These are phyloP conservation scores for Endothia cerciana DNA, from an alignment of 2,329 filamentous ascomycete genomes.

Conservation along the genomic window DNA sequence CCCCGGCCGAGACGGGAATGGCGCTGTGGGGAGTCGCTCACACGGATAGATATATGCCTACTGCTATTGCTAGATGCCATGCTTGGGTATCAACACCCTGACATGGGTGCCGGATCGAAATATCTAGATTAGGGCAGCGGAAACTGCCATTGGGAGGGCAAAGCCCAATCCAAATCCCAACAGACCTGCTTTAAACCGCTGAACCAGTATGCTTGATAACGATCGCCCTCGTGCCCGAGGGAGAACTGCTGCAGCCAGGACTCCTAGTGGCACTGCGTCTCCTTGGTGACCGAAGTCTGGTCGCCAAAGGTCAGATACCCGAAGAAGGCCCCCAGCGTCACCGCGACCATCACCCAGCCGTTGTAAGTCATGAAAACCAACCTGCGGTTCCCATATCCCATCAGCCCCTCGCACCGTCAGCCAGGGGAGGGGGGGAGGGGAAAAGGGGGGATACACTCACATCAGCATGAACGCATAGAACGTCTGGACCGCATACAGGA, in stretches of 20 bases:
- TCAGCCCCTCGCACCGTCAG: not conserved
- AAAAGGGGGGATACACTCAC: constrained; percentile 62
- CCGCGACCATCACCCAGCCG: constrained; percentile 93
- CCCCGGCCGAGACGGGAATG: not conserved
- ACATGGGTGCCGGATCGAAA: not conserved
- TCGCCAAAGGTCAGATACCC: constrained; percentile 85
- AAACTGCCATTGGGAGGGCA: not conserved
- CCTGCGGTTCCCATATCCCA: constrained; percentile 54
- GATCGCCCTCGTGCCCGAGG: not conserved
- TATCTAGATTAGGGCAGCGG: not conserved
- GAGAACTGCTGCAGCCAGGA: not conserved
- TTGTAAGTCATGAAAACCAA: constrained; percentile 99
- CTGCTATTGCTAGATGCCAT: constrained; percentile 13
- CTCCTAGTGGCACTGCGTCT: constrained; percentile 83
- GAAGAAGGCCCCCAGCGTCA: constrained; percentile 84
- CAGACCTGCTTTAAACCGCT: not conserved
- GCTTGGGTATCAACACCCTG: constrained; percentile 13
- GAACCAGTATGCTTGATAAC: not conserved
- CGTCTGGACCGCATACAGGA: constrained; percentile 88
- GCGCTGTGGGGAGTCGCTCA: not conserved
- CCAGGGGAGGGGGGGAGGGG: not conserved
- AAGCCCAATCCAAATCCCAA: not conserved
- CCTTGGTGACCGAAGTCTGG: constrained; percentile 72
- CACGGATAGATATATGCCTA: not conserved
- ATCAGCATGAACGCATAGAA: constrained; percentile 99